Evolutionary conservation across 176 grass and related monocot species (phyloP), one percentile per base, ranked within the genome.

Genomic region (Musa acuminata): DNA sequence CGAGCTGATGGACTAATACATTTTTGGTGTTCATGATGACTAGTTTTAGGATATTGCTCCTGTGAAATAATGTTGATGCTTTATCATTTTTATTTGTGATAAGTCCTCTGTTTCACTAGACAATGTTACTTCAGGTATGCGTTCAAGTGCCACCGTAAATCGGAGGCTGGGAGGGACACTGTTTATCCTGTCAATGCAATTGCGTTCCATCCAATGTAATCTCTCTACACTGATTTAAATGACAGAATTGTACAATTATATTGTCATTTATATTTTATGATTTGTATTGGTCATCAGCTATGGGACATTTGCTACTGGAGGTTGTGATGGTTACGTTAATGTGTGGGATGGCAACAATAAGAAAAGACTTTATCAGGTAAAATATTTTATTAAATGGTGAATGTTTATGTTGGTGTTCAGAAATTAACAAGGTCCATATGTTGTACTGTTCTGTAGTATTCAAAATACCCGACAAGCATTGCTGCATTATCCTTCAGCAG

Each of bases 311-410:
- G 90, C 95, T 53, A 99, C 95, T 4, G 95, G 95, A 60, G 95
- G 95, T 11, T 91, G 88, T 67, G 95, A 99, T 67, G 90, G 95
- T 65, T 99, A 84, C 87, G 95, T 99, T n/a, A 99, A 99, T 78
- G 90, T 99, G n/a, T 99, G 95, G 95, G 95, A 99, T 78, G 95
- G 95, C 53, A 87, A 77, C 74, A 99, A 99, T 80, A 99, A 99
- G 87, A 99, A 94, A 85, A 83, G 95, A 71, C 77, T 99, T 35
- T 99, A 94, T 81, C 95, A 99, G 88, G 95, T 99, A 91, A n/a
- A 64, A 69, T 53, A 43, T 73, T 79, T 72, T 13, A n/a, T 62
- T 66, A 19, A 60, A 70, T 67, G 35, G 35, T 60, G 23, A 53
- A 20, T 43, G 35, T 43, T 43, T 43, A 43, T 43, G 35, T 43